Evolutionary conservation across 768 basidiomycete species (phyloP), one percentile per base, ranked within the genome.

Genomic region (Phaeotremella skinneri): DNA sequence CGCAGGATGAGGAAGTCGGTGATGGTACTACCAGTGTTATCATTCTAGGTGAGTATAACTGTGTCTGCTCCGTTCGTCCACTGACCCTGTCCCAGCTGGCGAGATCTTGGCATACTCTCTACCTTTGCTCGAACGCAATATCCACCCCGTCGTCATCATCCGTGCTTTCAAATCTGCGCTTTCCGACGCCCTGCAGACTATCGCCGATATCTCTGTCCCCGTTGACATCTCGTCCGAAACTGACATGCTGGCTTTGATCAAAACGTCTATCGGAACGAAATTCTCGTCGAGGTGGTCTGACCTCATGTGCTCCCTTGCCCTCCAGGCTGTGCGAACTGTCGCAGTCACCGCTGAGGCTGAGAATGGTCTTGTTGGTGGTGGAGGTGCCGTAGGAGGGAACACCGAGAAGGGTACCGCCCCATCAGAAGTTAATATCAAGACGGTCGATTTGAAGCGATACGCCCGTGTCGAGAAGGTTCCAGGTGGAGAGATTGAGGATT

Each of bases 61-160:
- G 20, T 26, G 14, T 49, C 17, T 23, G n/a, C n/a, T 37, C 9
- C 49, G 2, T 1, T 45, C 16, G 27, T 31, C 41, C 57, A 2
- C 9, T 17, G 7, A 37, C 7, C 39, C 17, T 21, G 25, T 54
- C 43, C 78, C 64, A 87, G 94, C 94, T 49, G 94, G 96, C 13
- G 94, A 99, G 78, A 96, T 98, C 65, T 87, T 99, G 17, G 94
- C 93, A 0, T 91, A 96, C 72, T 94, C 92, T 0, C 82, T 96
- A 0, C 83, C 91, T 1, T 87, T 94, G 67, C 85, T 99, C 30
- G 90, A 98, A 77, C 88, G 96, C 66, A 89, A 91, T 79, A 96
- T 97, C 69, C 96, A 99, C 79, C 96, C 94, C 2, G 94, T 98
- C 62, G 91, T 98, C 63, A 97, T 99, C 81, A 98, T 99, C 79